Evolutionary conservation across 2,329 filamentous ascomycete species (phyloP).

Genomic region (Lasiodiplodia hormozganensis): DNA sequence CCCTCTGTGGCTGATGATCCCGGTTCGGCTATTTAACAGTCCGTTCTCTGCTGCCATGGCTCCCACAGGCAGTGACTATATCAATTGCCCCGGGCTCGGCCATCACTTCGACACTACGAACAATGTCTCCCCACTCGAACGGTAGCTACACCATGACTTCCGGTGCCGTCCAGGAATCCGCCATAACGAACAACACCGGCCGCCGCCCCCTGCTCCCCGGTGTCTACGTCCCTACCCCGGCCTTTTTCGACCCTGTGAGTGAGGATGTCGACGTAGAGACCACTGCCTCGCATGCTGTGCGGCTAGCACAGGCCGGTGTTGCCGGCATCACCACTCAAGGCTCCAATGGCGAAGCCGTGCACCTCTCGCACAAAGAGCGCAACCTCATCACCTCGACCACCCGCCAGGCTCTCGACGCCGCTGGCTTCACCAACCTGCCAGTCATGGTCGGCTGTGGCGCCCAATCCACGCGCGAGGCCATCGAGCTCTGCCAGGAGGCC

Average conservation of each 20-base stretch:
- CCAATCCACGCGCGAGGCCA: slow-evolving; percentile 75
- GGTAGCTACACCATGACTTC: slow-evolving; percentile 40
- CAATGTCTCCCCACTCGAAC: slow-evolving; percentile 48
- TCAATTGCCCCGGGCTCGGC: slow-evolving; percentile 11
- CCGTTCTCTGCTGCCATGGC: neutral
- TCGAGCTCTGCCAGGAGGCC: slow-evolving; percentile 73
- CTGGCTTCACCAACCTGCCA: slow-evolving; percentile 70
- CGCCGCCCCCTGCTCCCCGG: slow-evolving; percentile 47
- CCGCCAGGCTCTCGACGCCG: slow-evolving; percentile 70
- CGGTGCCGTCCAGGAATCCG: slow-evolving; percentile 35
- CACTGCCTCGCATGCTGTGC: slow-evolving; percentile 60
- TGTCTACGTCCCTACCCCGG: slow-evolving; percentile 54
- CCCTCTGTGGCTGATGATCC: neutral
- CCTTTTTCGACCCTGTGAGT: slow-evolving; percentile 51
- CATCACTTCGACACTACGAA: no score
- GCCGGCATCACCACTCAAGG: slow-evolving; percentile 79
- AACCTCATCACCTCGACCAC: slow-evolving; percentile 72
- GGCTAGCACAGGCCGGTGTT: slow-evolving; percentile 75
- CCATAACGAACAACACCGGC: slow-evolving; percentile 28
- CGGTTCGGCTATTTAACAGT: neutral
- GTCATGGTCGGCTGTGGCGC: slow-evolving; percentile 78
- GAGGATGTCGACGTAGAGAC: slow-evolving; percentile 52
- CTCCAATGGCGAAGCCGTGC: slow-evolving; percentile 83
- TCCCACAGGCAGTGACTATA: neutral
- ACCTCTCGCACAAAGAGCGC: slow-evolving; percentile 74